These are phyloP conservation scores for Malbranchea zuffiana DNA, from an alignment of 2,329 filamentous ascomycete genomes.

Conservation along the genomic window DNA sequence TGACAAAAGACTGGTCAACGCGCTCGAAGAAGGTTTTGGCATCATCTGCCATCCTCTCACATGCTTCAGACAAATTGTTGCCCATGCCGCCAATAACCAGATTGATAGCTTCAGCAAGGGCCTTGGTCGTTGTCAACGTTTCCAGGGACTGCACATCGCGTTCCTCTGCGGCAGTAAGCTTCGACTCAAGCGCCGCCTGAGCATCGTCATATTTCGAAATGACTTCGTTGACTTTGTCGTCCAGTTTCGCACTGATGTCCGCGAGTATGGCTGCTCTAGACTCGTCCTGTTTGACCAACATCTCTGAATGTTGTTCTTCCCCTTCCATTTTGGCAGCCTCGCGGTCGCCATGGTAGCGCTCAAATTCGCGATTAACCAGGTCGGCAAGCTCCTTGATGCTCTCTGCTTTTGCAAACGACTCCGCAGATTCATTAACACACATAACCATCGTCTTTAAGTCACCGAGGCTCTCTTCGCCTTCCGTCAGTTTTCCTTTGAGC, in stretches of 20 bases:
- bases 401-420: slow-evolving; percentile 39
- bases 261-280: slow-evolving; percentile 44
- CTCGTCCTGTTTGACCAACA: slow-evolving; percentile 51
- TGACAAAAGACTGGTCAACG: slow-evolving; percentile 66
- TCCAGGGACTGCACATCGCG: slow-evolving; percentile 63
- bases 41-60: slow-evolving; percentile 78
- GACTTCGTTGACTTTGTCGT: slow-evolving; percentile 72
- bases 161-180: slow-evolving; percentile 60
- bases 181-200: slow-evolving; percentile 61
- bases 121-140: slow-evolving; percentile 62
- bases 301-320: slow-evolving; percentile 47
- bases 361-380: slow-evolving; percentile 73
- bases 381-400: slow-evolving; percentile 62
- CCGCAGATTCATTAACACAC: slow-evolving; percentile 52
- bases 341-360: slow-evolving; percentile 70
- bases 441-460: slow-evolving; percentile 51
- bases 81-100: slow-evolving; percentile 76
- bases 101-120: slow-evolving; percentile 76
- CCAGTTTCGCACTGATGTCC: slow-evolving; percentile 47
- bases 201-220: slow-evolving; percentile 83
- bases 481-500: slow-evolving; percentile 63
- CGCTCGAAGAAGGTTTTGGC: slow-evolving; percentile 76
- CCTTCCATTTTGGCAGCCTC: slow-evolving; percentile 71
- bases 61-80: slow-evolving; percentile 64
- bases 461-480: slow-evolving; percentile 53